Percentiles rank a stretch among this genome's conserved stretches.
Conservation (phyloP, 768 basidiomycete species). For the Glaciozyma martinii region DNA sequence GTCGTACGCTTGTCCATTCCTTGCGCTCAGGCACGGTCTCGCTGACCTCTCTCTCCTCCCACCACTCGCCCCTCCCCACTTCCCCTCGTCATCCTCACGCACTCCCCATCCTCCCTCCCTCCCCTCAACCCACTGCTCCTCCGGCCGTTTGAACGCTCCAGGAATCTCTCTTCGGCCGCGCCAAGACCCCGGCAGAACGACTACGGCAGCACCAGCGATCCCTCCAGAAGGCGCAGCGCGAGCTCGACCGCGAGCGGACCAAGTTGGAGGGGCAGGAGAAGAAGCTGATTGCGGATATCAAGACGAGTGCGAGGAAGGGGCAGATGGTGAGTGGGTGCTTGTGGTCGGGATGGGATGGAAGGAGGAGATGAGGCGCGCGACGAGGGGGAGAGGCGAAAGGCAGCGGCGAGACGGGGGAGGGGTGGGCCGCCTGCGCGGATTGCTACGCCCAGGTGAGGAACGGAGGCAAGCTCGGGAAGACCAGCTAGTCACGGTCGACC, state of each 20-base stretch:
- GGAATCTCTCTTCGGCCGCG: conserved; percentile 88
- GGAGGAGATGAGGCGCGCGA: not conserved
- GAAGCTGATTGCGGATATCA: conserved; percentile 90
- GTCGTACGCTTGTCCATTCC: not conserved
- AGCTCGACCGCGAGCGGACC: conserved; percentile 86
- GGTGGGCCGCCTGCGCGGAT: too few species aligned
- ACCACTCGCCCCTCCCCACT: not conserved
- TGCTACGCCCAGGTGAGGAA: too few species aligned
- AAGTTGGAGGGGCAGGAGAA: conserved; percentile 96
- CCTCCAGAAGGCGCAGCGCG: conserved; percentile 91
- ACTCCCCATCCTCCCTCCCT: not conserved
- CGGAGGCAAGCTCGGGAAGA: too few species aligned
- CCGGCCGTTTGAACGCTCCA: not conserved
- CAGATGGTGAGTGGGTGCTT: conserved; percentile 62
- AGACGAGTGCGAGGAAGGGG: conserved; percentile 87
- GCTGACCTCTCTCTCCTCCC: not conserved
- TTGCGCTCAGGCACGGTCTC: too few species aligned
- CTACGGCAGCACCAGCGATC: conserved; percentile 93
- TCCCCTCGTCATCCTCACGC: not conserved
- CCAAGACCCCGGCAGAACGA: conserved; percentile 90
- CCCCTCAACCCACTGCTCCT: not conserved
- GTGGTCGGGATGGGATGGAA: too few species aligned
- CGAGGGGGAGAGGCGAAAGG: not conserved
- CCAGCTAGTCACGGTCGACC: too few species aligned
- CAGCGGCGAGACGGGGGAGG: too few species aligned